phyloP scores from a whole-genome alignment of 768 basidiomycete genomes.

The Boletus eberwhitei region DNA sequence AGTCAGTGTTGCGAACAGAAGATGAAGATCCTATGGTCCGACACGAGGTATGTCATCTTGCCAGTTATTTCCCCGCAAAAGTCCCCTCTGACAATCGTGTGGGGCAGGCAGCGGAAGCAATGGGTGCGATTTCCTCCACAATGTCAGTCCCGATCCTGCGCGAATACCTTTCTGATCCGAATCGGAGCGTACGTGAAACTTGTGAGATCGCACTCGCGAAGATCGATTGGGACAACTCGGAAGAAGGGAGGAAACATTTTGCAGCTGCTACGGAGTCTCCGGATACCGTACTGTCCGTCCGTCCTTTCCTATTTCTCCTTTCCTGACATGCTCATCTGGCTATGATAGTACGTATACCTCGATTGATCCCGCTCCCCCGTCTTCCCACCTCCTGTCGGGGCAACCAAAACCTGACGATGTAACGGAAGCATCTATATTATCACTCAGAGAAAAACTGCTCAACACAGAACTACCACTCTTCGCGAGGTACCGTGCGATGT shows the following conservation, averaged over 20 bases:
- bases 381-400: slow-evolving; percentile 58
- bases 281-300: slow-evolving; percentile 37
- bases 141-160: slow-evolving; percentile 65
- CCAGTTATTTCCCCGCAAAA: not conserved
- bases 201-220: slow-evolving; percentile 96
- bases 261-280: slow-evolving; percentile 28
- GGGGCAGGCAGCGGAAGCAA: slow-evolving; percentile 91
- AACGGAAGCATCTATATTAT: slow-evolving; percentile 45
- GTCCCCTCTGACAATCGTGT: slow-evolving; percentile 11
- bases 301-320: not conserved
- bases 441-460: slow-evolving; percentile 61
- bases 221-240: slow-evolving; percentile 88
- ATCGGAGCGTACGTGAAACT: slow-evolving; percentile 84
- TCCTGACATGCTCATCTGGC: not conserved
- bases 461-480: slow-evolving; percentile 73
- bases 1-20: slow-evolving; percentile 65
- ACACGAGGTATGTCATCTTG: slow-evolving; percentile 68
- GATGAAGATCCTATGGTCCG: slow-evolving; percentile 93
- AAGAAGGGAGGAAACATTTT: slow-evolving; percentile 57
- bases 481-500: slow-evolving; percentile 97
- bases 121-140: slow-evolving; percentile 84
- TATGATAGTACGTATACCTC: slow-evolving; percentile 65
- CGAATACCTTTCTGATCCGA: slow-evolving; percentile 67
- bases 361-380: slow-evolving; percentile 85
- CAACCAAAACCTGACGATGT: slow-evolving; percentile 50